Evolutionary conservation across 768 basidiomycete genomes (phyloP).

Genomic region (Auricularia cornea): DNA sequence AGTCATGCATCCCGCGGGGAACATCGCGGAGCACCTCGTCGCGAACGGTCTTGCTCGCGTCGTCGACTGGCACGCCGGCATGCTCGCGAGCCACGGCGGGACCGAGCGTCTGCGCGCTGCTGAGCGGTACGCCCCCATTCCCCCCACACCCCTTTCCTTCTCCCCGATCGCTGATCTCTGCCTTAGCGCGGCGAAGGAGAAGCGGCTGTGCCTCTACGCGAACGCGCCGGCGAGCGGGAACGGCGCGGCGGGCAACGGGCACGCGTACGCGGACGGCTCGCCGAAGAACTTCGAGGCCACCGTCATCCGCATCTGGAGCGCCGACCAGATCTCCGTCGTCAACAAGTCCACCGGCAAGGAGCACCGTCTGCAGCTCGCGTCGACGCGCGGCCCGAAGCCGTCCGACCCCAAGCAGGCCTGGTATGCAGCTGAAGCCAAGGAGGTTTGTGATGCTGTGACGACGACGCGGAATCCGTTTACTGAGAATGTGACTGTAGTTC

Average conservation of each 20-base stretch:
- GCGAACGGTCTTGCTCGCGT: conserved; percentile 80
- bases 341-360: conserved; percentile 70
- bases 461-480: neutral
- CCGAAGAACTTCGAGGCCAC: conserved; percentile 64
- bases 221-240: conserved; percentile 30
- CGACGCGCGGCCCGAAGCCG: conserved; percentile 74
- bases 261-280: conserved; percentile 33
- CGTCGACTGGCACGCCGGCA: conserved; percentile 96
- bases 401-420: conserved; percentile 80
- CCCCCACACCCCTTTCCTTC: neutral
- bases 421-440: conserved; percentile 86
- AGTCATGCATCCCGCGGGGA: conserved; percentile 89
- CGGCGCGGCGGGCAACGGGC: conserved; percentile 39
- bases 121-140: conserved; percentile 51
- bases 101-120: conserved; percentile 84
- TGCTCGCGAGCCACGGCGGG: conserved; percentile 74
- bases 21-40: conserved; percentile 85
- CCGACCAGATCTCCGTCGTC: conserved; percentile 78
- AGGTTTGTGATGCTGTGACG: conserved; percentile 24
- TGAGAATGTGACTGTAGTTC: conserved; percentile 33
- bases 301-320: conserved; percentile 84
- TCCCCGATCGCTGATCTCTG: neutral
- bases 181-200: conserved; percentile 56
- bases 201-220: conserved; percentile 61
- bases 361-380: conserved; percentile 78